Percentiles rank a stretch among this genome's conserved stretches.
phyloP scores from a whole-genome alignment of 176 grass and related monocot species.

The Avena insularis region DNA sequence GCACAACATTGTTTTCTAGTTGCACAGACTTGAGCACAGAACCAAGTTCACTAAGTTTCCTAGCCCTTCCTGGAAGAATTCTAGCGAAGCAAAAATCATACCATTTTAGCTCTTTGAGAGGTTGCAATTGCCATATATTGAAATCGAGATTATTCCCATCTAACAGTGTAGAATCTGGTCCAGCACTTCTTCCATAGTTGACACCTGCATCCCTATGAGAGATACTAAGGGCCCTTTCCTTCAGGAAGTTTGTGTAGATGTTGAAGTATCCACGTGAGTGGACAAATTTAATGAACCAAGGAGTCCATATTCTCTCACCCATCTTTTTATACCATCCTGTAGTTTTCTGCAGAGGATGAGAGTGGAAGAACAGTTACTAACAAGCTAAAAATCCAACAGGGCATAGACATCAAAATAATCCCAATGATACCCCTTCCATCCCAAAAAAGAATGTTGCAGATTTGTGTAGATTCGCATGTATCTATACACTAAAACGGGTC shows the following conservation, averaged over 20 bases:
- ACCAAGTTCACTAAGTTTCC: constrained; percentile 63
- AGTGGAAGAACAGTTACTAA: constrained; percentile 8
- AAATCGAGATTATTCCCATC: constrained; percentile 72
- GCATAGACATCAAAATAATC: constrained; percentile 34
- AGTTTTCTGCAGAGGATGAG: constrained; percentile 70
- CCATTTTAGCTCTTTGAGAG: constrained; percentile 67
- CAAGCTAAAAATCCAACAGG: constrained; percentile 36
- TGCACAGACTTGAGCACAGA: constrained; percentile 64
- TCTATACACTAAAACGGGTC: no score
- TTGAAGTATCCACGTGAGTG: constrained; percentile 92
- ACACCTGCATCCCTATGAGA: constrained; percentile 97
- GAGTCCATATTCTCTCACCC: constrained; percentile 98
- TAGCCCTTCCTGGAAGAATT: constrained; percentile 65
- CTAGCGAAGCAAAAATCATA: constrained; percentile 90
- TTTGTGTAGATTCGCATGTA: no score
- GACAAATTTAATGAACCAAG: constrained; percentile 98
- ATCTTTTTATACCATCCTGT: constrained; percentile 98
- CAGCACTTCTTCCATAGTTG: constrained; percentile 83
- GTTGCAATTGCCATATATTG: constrained; percentile 65
- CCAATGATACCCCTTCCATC: neutral
- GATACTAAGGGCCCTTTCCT: constrained; percentile 82
- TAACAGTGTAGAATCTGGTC: constrained; percentile 91
- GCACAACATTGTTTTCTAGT: constrained; percentile 56
- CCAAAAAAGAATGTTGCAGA: no score
- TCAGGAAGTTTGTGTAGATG: constrained; percentile 89